Base-by-base conservation (phyloP, 257 asterid species). In the Solanum lignicaule region DNA sequence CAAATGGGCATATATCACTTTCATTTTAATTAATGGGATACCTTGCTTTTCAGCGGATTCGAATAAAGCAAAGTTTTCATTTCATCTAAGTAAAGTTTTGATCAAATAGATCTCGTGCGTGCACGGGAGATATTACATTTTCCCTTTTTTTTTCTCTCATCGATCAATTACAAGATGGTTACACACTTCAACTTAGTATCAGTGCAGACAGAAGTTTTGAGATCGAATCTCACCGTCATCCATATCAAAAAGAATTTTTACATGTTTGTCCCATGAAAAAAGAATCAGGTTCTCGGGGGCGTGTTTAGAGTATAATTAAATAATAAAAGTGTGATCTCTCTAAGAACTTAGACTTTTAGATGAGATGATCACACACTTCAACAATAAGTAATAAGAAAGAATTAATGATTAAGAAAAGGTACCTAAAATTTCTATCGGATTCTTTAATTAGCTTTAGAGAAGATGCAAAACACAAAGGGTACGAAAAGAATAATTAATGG, bases 21-120 rank as follows among this genome's bases (percentile, higher is more conserved):
- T 72, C 84, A 41, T 55, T 86, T 81, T 36, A 91, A 71, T 84
- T 88, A 90, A 86, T 75, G 21, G 86, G 87, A 58, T 86, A 87
- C 88, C 69, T 86, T 46, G 89, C 88, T 87, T 89, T 86, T 75
- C 87, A 88, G 84, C 3, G 46, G 68, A 35, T 90, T 86, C 86
- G 92, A 89, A 91, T 92, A 92, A 90, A 90, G 90, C 86, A 4
- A 84, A 82, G 81, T 83, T 66, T 55, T 48, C 31, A 38, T 55
- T 41, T 27, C 83, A 31, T 89, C 41, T 69, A 52, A 72, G 82
- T 66, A 75, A 48, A 72, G 36, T 72, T 58, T 32, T 9, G 36
- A 7, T 27, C 14, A 62, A 87, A 36, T 48, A 65, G 35, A 84
- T n/a, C 48, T 18, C 29, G 41, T 81, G 68, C 16, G 68, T 46